A percentile compares a stretch with the other conserved stretches of the same genome.
Evolutionary conservation across 1,139 yeast species (phyloP).

Genomic region (Eremothecium coryli): DNA sequence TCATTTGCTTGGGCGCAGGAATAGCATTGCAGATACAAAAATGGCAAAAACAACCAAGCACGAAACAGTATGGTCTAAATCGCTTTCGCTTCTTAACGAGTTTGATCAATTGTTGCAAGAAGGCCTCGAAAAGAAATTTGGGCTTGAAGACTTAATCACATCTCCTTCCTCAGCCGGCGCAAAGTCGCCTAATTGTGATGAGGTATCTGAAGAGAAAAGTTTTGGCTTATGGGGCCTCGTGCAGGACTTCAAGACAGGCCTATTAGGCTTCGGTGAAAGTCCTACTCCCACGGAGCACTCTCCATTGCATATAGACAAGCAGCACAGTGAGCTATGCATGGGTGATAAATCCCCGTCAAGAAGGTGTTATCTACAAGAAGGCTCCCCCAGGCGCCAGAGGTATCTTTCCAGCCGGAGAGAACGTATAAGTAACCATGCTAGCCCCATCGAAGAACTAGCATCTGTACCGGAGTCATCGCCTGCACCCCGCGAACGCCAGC

Average conservation of each 20-base stretch:
- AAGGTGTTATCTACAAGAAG: no score
- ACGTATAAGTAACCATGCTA: no score
- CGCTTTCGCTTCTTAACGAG: slow-evolving; percentile 55
- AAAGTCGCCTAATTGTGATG: background rate
- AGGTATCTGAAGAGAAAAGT: background rate
- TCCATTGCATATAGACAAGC: background rate
- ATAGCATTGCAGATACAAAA: background rate
- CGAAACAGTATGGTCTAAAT: slow-evolving; percentile 39
- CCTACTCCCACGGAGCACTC: background rate
- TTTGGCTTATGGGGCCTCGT: slow-evolving; percentile 7
- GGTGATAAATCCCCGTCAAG: no score
- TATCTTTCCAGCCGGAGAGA: no score
- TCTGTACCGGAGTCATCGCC: no score
- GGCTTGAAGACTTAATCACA: slow-evolving; percentile 26
- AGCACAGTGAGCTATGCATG: no score
- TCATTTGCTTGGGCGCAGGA: background rate
- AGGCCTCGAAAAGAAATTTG: slow-evolving; percentile 50
- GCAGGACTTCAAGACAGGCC: slow-evolving; percentile 7
- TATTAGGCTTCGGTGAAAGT: slow-evolving; percentile 3
- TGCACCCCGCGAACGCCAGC: no score
- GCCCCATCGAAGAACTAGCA: no score
- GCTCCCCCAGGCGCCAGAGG: no score
- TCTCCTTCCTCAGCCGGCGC: background rate
- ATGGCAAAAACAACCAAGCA: slow-evolving; percentile 8
- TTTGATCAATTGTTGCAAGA: slow-evolving; percentile 58